Base-by-base conservation (phyloP, 2,329 filamentous ascomycete genomes). In the Gnomoniopsis sp. region DNA sequence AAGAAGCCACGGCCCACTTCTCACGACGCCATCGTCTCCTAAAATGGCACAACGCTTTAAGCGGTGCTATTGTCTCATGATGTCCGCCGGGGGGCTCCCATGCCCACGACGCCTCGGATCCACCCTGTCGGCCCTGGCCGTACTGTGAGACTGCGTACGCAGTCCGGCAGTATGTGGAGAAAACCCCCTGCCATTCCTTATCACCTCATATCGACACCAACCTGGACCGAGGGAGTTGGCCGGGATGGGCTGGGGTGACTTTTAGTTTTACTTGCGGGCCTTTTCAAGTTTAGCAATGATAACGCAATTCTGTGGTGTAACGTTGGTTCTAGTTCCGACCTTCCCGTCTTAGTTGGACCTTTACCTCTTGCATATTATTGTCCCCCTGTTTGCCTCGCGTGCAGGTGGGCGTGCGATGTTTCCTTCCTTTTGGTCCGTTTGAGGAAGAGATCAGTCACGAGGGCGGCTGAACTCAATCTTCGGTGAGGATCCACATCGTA, bases 221-320 rank as follows among this genome's bases (percentile, higher is more conserved):
- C 36, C 36, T 41, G 36, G 36, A 41, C 26, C 26, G 26, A 30
- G 26, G 26, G 26, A 4, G 26, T 4, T 30, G 26, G 4, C 26
- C 26, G 26, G 26, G 26, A 30, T 30, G 26, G 4, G 26, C 8
- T 30, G 26, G 26, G 26, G 26, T 4, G 26, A 30, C 26, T 8
- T 30, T 30, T 30, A 4, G 26, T 30, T 30, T 30, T 30, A n/a
- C n/a, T 30, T 30, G 8, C 26, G 26, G 26, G 26, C 26, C n/a
- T n/a, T n/a, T n/a, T n/a, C n/a, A n/a, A n/a, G n/a, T 30, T 4
- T 8, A 30, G 26, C 26, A 30, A 4, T 57, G 55, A 57, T 53
- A 57, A 57, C 49, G 41, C 49, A 26, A 57, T 57, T 21, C 26
- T 38, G 21, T 12, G 44, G 48, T 57, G 55, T 52, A 57, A 57